Evolutionary conservation across 768 basidiomycete species (phyloP).

Genomic region (Chiua virens): DNA sequence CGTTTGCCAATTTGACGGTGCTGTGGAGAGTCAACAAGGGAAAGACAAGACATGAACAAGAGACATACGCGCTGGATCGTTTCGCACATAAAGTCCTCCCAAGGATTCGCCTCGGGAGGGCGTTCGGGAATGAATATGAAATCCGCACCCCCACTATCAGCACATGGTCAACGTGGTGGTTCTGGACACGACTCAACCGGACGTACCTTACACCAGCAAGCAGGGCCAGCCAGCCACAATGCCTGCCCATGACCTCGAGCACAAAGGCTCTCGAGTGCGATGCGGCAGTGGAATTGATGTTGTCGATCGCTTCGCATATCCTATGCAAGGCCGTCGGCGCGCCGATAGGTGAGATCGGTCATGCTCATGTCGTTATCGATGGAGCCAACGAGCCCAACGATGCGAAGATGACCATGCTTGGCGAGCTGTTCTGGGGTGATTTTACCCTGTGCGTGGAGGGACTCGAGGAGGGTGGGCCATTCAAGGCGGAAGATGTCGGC

Average conservation of each 20-base stretch:
- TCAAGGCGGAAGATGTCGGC: slow-evolving; percentile 92
- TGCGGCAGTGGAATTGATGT: slow-evolving; percentile 94
- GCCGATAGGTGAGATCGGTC: slow-evolving; percentile 96
- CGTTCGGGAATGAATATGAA: slow-evolving; percentile 97
- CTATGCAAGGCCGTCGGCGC: slow-evolving; percentile 93
- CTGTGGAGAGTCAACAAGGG: slow-evolving; percentile 39
- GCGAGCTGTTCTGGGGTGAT: slow-evolving; percentile 74
- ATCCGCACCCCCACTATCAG: slow-evolving; percentile 79
- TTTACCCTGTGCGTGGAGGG: slow-evolving; percentile 66
- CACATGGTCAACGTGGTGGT: slow-evolving; percentile 8
- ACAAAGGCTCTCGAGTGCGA: slow-evolving; percentile 98
- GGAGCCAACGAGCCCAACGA: slow-evolving; percentile 97
- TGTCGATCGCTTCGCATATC: slow-evolving; percentile 97
- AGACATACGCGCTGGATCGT: slow-evolving; percentile 70
- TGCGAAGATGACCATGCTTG: slow-evolving; percentile 82
- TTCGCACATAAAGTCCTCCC: slow-evolving; percentile 92
- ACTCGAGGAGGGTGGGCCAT: slow-evolving; percentile 84
- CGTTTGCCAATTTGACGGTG: slow-evolving; percentile 92
- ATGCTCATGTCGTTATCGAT: slow-evolving; percentile 99
- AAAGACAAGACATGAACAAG: neutral
- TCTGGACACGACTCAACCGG: neutral
- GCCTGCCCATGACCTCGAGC: slow-evolving; percentile 98
- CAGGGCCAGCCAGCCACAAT: slow-evolving; percentile 98
- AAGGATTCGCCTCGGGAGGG: slow-evolving; percentile 74
- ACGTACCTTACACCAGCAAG: slow-evolving; percentile 86